phyloP scores from a whole-genome alignment of 768 basidiomycete species.

The Russula abietina region DNA sequence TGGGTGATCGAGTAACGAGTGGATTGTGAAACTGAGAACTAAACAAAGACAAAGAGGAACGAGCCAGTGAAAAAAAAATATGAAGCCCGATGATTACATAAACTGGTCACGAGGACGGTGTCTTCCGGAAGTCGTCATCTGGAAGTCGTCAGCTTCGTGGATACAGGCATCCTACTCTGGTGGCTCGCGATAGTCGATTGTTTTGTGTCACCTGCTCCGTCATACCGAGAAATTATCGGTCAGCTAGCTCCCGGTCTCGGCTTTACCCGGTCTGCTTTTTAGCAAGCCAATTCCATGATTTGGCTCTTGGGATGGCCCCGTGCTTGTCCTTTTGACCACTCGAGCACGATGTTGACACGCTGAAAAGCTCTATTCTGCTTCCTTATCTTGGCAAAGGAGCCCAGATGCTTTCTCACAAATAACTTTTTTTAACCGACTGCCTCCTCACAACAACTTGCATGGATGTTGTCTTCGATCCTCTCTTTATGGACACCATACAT shows the following conservation, averaged over 20 bases:
- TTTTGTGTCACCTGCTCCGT: neutral
- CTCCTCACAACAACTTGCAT: neutral
- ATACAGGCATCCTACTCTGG: neutral
- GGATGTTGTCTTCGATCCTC: neutral
- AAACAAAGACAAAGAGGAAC: too few relatives aligned
- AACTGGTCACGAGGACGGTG: neutral
- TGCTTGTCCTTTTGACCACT: slow-evolving; percentile 10
- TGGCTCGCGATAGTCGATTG: neutral
- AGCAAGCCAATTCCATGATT: neutral
- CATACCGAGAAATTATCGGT: neutral
- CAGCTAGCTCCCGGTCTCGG: neutral
- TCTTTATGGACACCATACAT: neutral
- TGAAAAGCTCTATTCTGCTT: neutral
- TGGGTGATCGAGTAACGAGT: too few relatives aligned
- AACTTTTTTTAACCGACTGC: neutral
- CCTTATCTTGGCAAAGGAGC: neutral
- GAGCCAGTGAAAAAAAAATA: too few relatives aligned
- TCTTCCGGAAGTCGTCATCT: neutral
- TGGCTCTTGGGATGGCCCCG: neutral
- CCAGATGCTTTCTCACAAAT: neutral
- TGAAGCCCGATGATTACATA: neutral
- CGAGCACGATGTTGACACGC: neutral
- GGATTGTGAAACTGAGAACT: too few relatives aligned
- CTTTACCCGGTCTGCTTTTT: neutral
- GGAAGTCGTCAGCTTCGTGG: too few relatives aligned